Base-by-base conservation (phyloP, 2,329 filamentous ascomycete genomes). In the Trichoderma cornu-damae region DNA sequence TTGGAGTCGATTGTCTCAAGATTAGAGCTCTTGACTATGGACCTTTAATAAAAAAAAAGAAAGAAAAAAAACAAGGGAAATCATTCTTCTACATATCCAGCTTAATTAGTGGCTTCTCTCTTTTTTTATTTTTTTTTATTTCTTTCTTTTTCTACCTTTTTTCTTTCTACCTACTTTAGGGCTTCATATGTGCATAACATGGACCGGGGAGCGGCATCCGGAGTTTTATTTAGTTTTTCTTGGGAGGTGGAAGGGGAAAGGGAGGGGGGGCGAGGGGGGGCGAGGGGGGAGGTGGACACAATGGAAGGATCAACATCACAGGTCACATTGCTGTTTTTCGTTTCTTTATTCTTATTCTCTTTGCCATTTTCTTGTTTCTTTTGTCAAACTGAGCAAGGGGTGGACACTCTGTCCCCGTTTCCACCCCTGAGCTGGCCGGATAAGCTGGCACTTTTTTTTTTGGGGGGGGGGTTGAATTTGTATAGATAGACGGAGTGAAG, bases 11-110 rank as follows among this genome's bases (percentile, higher is more conserved):
- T 73, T 14, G 61, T 70, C 35, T 70, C 72, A 57, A 68, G 72
- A 59, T 63, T 74, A 63, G 72, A 74, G 57, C 64, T 73, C 22
- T 61, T 74, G 60, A 73, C 72, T 4, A 62, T 65, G 61, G 70
- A 68, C 49, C 51, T 72, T 54, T 74, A 67, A 64, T 30, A 4
- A 12, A 44, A 46, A 28, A 8, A 26, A 51, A 24, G 22, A 32
- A 20, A 20, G 16, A 9, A 48, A 18, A 5, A 47, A 32, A 32
- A 22, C 12, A 8, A 47, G n/a, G n/a, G 6, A 40, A 51, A 32
- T 18, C 9, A 18, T 14, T n/a, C 18, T 14, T 30, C 20, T 20
- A 44, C 11, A 51, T 11, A 9, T 18, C 30, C 11, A 30, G 37
- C 12, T 22, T 38, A 24, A 55, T 55, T 28, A 51, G 40, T 40